Conservation (phyloP, 257 asterid genomes). For the Nicotiana benthamiana region DNA sequence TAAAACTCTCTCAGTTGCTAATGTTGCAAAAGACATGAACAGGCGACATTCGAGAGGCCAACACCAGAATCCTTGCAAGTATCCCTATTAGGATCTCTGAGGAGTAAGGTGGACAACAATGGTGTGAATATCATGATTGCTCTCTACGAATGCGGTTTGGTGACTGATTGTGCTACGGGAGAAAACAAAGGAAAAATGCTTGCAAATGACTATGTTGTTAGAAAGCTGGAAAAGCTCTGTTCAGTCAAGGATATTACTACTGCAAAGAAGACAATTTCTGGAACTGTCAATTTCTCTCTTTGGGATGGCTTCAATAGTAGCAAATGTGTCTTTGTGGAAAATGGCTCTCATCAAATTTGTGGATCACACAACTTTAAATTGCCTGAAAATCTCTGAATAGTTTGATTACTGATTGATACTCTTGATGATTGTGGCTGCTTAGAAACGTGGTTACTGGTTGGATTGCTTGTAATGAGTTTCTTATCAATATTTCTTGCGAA, state of each 20-base stretch:
- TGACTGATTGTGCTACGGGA: conserved; percentile 53
- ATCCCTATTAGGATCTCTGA: conserved; percentile 47
- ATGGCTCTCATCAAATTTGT: conserved; percentile 43
- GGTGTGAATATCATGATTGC: conserved; percentile 63
- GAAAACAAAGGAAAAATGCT: conserved; percentile 58
- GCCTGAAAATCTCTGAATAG: conserved; percentile 36
- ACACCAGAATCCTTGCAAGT: conserved; percentile 49
- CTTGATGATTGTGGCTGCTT: background rate
- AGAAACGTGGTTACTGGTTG: background rate
- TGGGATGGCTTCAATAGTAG: conserved; percentile 66
- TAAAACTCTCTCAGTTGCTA: background rate
- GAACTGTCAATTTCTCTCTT: conserved; percentile 43
- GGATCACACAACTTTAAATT: conserved; percentile 72
- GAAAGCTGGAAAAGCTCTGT: conserved; percentile 68
- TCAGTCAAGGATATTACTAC: conserved; percentile 48
- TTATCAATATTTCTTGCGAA: background rate
- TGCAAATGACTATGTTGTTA: conserved; percentile 70
- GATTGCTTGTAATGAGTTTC: background rate
- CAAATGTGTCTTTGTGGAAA: conserved; percentile 66
- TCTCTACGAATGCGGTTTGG: conserved; percentile 53
- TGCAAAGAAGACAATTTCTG: conserved; percentile 44
- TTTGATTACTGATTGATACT: background rate
- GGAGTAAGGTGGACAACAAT: conserved; percentile 41
- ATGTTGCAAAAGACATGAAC: background rate
- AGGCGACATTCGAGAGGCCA: conserved; percentile 65